Evolutionary conservation across 2,329 filamentous ascomycete genomes (phyloP).

Genomic region (Harringtonia lauricola): DNA sequence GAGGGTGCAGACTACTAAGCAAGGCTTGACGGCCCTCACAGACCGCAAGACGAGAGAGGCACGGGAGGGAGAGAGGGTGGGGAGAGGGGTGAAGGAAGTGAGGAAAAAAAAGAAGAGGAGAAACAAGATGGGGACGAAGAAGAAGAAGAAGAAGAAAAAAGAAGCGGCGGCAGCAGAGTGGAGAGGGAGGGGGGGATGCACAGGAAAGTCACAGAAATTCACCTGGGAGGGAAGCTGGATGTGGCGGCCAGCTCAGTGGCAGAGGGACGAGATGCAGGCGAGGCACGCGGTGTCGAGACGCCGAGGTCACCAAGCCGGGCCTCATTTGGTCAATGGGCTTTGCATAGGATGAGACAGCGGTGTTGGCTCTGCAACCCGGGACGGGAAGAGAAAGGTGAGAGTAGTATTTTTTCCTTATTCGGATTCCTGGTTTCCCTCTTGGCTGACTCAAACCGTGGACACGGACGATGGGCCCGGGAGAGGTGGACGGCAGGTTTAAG

Average conservation of each 20-base stretch:
- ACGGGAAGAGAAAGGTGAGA: not conserved
- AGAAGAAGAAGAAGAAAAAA: constrained; percentile 12
- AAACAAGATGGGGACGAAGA: no score
- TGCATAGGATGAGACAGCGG: constrained; percentile 10
- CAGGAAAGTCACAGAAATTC: constrained; percentile 18
- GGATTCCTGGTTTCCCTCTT: no score
- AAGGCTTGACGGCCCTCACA: not conserved
- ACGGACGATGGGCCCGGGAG: not conserved
- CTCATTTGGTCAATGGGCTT: constrained; percentile 32
- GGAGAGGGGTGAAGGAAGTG: constrained; percentile 6
- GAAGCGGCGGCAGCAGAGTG: constrained; percentile 3
- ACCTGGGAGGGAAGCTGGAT: constrained; percentile 31
- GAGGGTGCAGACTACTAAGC: constrained; percentile 9
- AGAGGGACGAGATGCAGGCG: constrained; percentile 24
- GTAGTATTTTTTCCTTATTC: not conserved
- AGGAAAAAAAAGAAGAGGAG: not conserved
- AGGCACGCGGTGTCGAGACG: constrained; percentile 29
- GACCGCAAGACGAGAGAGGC: not conserved
- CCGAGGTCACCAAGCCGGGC: constrained; percentile 29
- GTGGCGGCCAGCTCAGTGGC: constrained; percentile 32
- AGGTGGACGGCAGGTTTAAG: not conserved
- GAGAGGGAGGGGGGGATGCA: constrained; percentile 13
- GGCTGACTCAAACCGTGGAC: not conserved
- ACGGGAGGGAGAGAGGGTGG: not conserved
- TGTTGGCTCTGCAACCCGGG: not conserved